Base-by-base conservation (phyloP, 257 asterid species). In the Ilex aquifolium region DNA sequence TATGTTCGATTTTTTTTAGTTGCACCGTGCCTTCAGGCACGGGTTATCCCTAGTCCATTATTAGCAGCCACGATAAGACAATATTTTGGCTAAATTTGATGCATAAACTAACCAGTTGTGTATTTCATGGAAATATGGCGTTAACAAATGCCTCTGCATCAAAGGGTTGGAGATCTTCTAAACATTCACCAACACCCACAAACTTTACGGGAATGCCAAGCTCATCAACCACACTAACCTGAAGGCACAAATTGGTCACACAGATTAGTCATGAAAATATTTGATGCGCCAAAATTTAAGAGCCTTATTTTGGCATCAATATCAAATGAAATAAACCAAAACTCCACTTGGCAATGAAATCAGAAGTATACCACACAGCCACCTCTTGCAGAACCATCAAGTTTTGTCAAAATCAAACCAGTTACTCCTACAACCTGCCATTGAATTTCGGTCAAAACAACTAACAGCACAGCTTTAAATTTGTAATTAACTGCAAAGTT, bases 221-320 rank as follows among this genome's bases (percentile, higher is more conserved):
- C 80, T 91, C 98, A 72, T 91, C 96, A 6, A 91, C 96, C 14
- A 91, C 96, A 74, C 98, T 91, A n/a, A 91, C 95, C 98, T 91
- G 79, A 49, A 60, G 63, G 31, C 54, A 50, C 17, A 48, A 50
- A 40, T 21, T 53, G 13, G 46, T 31, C 49, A 52, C 2, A 40
- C 49, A 31, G 31, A 13, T 30, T 68, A 30, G 44, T 32, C 48
- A 15, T 7, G 27, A 10, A 27, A 7, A 7, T 49, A n/a, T 49
- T 49, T 49, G n/a, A n/a, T 49, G 13, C 10, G 5, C 54, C 10
- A 49, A 44, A 44, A 7, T 44, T 44, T 44, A 8, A 49, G 54
- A 49, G 16, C 54, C 14, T 4, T 11, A 49, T 49, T 57, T 36
- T 3, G 57, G 59, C 9, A 40, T 31, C 44, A 8, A 29, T 7